phyloP scores from a whole-genome alignment of 257 asterid species.

The Verbena officinalis region DNA sequence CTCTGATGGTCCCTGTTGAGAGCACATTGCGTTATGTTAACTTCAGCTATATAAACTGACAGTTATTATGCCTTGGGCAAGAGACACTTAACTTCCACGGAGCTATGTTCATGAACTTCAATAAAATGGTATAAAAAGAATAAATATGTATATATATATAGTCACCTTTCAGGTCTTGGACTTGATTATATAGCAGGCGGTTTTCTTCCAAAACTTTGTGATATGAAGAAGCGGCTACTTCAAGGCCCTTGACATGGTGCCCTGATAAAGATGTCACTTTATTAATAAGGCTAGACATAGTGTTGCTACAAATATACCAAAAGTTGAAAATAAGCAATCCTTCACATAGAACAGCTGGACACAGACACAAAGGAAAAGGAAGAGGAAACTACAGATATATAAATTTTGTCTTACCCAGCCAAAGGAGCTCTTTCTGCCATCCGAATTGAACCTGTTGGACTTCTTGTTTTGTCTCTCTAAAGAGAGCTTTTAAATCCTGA shows the following conservation, averaged over 20 bases:
- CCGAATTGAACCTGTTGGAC: slow-evolving; percentile 55
- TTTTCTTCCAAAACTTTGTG: slow-evolving; percentile 87
- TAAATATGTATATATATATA: too few relatives aligned
- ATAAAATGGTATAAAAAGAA: slow-evolving; percentile 10
- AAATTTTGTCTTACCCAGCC: slow-evolving; percentile 59
- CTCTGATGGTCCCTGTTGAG: slow-evolving; percentile 77
- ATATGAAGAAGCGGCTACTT: slow-evolving; percentile 71
- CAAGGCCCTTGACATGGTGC: slow-evolving; percentile 70
- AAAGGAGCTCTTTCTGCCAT: slow-evolving; percentile 63
- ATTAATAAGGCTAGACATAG: slow-evolving; percentile 18
- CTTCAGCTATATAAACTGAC: slow-evolving; percentile 4
- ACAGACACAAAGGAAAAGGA: not conserved
- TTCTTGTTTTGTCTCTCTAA: slow-evolving; percentile 56
- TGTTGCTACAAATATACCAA: not conserved
- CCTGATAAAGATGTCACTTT: slow-evolving; percentile 41
- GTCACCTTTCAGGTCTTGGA: slow-evolving; percentile 89
- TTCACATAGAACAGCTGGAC: slow-evolving; percentile 2
- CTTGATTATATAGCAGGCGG: slow-evolving; percentile 84
- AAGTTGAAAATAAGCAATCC: slow-evolving; percentile 4
- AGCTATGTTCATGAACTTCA: not conserved
- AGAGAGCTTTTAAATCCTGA: slow-evolving; percentile 73
- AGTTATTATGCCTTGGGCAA: slow-evolving; percentile 4
- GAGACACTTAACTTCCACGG: slow-evolving; percentile 13
- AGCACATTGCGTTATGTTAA: slow-evolving; percentile 1
- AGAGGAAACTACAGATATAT: not conserved